Percentiles rank a stretch among this genome's conserved stretches.
Conservation (phyloP, 768 basidiomycete genomes). For the Mycena polygramma region DNA sequence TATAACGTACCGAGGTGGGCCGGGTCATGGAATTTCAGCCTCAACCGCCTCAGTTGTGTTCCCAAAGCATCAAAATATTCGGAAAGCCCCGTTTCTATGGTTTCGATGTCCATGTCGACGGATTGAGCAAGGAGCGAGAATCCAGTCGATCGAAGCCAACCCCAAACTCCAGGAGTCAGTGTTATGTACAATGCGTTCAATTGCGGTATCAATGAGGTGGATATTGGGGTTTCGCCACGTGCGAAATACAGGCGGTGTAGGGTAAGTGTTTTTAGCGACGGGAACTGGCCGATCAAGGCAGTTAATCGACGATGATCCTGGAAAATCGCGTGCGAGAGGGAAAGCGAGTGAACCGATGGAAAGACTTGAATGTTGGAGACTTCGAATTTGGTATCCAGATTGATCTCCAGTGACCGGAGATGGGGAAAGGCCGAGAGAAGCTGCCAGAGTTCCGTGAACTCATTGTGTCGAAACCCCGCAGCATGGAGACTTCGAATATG, state of each 20-base stretch:
- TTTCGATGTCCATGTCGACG: conserved; percentile 8
- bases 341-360: background rate
- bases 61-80: conserved; percentile 11
- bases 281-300: conserved; percentile 5
- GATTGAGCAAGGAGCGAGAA: conserved; percentile 15
- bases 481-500: conserved; percentile 12
- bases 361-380: background rate
- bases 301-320: background rate
- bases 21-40: conserved; percentile 3
- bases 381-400: background rate
- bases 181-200: conserved; percentile 1
- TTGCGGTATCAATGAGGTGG: background rate
- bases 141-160: conserved; percentile 17
- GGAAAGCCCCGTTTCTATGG: background rate
- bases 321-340: conserved; percentile 7
- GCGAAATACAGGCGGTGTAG: background rate
- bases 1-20: conserved; percentile 5
- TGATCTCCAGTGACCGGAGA: conserved; percentile 6
- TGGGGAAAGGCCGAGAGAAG: conserved; percentile 3
- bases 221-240: background rate
- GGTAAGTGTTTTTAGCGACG: conserved; percentile 1
- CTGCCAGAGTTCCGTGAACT: conserved; percentile 6
- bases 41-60: background rate
- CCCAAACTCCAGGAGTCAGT: background rate
- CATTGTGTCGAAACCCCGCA: background rate